Evolutionary conservation across 345 rosid genomes (phyloP).

Genomic region (Pistacia atlantica): DNA sequence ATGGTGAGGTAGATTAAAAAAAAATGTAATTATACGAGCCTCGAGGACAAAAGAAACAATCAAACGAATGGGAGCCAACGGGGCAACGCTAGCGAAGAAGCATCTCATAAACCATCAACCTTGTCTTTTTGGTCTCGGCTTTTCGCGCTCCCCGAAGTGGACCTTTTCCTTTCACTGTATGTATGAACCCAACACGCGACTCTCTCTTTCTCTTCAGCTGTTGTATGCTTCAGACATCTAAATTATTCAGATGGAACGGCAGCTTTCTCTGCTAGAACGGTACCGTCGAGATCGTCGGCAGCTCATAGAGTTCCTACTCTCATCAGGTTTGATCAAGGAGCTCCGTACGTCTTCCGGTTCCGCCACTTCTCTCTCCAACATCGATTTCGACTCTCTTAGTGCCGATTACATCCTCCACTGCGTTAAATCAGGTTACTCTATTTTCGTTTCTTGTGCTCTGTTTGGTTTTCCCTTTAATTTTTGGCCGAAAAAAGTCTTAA

Average conservation of each 20-base stretch:
- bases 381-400: constrained; percentile 70
- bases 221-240: too few species aligned
- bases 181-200: background rate
- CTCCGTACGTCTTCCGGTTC: constrained; percentile 57
- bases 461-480: constrained; percentile 18
- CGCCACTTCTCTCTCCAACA: constrained; percentile 42
- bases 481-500: background rate
- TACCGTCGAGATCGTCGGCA: constrained; percentile 93
- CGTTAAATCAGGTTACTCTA: constrained; percentile 60
- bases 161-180: background rate
- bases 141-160: constrained; percentile 29
- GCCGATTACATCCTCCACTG: constrained; percentile 73
- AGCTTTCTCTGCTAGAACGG: constrained; percentile 47
- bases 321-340: constrained; percentile 62
- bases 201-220: background rate
- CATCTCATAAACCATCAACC: background rate
- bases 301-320: constrained; percentile 70
- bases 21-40: background rate
- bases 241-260: background rate
- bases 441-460: constrained; percentile 1
- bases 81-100: background rate
- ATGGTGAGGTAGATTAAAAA: too few species aligned
- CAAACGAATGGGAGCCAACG: background rate
- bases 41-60: background rate
- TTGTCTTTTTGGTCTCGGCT: constrained; percentile 22